phyloP scores from a whole-genome alignment of 768 basidiomycete genomes.

The Serendipita indica region DNA sequence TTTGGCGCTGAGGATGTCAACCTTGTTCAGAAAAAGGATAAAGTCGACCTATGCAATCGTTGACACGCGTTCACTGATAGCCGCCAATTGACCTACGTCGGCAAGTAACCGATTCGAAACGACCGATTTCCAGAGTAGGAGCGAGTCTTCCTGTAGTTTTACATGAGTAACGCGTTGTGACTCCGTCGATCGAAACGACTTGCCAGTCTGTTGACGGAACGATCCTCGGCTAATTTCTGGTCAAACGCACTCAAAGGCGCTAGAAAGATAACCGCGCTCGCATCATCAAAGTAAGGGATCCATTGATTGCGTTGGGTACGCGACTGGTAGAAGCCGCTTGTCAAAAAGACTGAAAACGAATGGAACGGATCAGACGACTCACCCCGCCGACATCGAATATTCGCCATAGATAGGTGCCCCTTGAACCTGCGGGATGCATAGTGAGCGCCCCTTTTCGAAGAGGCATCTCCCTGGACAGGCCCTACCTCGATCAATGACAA shows the following conservation, averaged over 20 bases:
- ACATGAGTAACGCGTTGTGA: not conserved
- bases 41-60: conserved; percentile 38
- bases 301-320: conserved; percentile 46
- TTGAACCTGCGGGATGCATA: not conserved
- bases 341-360: not conserved
- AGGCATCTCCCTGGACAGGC: not conserved
- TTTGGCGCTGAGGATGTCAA: conserved; percentile 56
- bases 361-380: conserved; percentile 11
- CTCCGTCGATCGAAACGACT: conserved; percentile 16
- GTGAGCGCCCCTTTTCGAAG: not conserved
- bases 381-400: conserved; percentile 44
- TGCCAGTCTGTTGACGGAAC: conserved; percentile 48
- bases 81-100: conserved; percentile 22
- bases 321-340: not conserved
- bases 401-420: conserved; percentile 28
- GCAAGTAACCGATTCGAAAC: conserved; percentile 57
- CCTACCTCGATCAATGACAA: conserved; percentile 14
- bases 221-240: conserved; percentile 57
- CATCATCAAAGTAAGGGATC: conserved; percentile 67
- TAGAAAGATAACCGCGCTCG: conserved; percentile 70
- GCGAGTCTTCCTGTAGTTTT: conserved; percentile 51
- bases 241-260: conserved; percentile 63
- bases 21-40: conserved; percentile 71
- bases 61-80: not conserved
- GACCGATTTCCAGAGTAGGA: conserved; percentile 58